A percentile compares a stretch with the other conserved stretches of the same genome.
Evolutionary conservation across 805 yeast species (phyloP).

Genomic region (Candida quercuum): DNA sequence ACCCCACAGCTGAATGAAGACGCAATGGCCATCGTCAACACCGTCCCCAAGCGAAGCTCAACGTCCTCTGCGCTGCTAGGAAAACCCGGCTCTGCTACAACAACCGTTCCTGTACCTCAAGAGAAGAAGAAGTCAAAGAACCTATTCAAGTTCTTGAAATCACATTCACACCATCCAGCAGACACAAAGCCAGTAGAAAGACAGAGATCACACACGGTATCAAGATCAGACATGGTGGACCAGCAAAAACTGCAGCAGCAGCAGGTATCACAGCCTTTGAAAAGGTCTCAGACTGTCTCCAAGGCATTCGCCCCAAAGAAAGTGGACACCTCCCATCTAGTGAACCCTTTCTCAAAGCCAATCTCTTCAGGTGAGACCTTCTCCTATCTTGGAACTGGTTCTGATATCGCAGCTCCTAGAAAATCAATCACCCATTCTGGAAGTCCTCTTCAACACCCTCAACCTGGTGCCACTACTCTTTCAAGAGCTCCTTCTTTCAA

Average conservation of each 20-base stretch:
- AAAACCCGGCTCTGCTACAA: neutral
- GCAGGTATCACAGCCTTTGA: neutral
- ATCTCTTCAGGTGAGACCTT: neutral
- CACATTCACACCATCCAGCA: slow-evolving; percentile 1
- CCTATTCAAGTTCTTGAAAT: slow-evolving; percentile 3
- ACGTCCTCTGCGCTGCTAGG: neutral
- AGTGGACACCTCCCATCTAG: neutral
- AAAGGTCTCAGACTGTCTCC: neutral
- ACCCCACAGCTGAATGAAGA: neutral
- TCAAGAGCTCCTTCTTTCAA: slow-evolving; percentile 10
- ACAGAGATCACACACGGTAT: neutral
- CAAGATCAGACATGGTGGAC: neutral
- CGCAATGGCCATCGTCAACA: neutral
- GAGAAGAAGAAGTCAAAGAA: slow-evolving; percentile 2
- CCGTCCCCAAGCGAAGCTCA: neutral
- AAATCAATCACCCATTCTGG: slow-evolving; percentile 4
- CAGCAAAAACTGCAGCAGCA: neutral
- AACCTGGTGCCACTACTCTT: slow-evolving; percentile 1
- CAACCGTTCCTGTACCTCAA: neutral
- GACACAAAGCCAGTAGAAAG: neutral
- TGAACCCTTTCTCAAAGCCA: slow-evolving; percentile 1
- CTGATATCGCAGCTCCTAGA: slow-evolving; percentile 23
- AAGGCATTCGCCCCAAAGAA: neutral
- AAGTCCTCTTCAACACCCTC: neutral
- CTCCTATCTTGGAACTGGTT: slow-evolving; percentile 15